A percentile compares a stretch with the other conserved stretches of the same genome.
These are phyloP conservation scores for Cucurbita maxima DNA, from an alignment of 306 rosid genomes.

Conservation along the genomic window DNA sequence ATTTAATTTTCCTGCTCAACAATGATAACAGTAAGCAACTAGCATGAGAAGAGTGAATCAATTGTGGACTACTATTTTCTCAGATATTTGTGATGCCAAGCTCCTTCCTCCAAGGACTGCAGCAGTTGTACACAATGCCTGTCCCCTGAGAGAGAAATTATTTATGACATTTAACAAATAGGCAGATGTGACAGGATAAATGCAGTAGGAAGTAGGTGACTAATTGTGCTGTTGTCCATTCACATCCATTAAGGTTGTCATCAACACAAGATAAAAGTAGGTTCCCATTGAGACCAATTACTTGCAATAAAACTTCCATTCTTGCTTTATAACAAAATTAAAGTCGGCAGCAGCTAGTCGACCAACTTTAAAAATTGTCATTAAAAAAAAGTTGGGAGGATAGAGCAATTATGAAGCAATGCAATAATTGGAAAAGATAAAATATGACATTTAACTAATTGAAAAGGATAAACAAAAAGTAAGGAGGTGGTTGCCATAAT, in stretches of 20 bases:
- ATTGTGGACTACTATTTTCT: slow-evolving; percentile 41
- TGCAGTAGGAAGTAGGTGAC: not conserved
- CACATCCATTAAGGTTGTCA: not conserved
- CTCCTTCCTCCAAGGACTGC: slow-evolving; percentile 89
- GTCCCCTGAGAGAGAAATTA: slow-evolving; percentile 41
- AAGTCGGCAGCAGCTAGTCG: not conserved
- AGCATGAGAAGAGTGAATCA: not conserved
- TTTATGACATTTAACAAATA: not conserved
- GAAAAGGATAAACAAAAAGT: no score
- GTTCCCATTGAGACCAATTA: not conserved
- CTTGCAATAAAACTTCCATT: not conserved
- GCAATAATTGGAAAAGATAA: not conserved
- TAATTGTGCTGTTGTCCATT: not conserved
- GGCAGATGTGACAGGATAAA: not conserved
- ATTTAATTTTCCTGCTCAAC: not conserved
- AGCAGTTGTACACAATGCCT: slow-evolving; percentile 78
- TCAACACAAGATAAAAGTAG: not conserved
- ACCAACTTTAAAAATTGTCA: not conserved
- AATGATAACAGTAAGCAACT: not conserved
- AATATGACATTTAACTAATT: no score
- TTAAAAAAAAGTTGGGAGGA: not conserved
- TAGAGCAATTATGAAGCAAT: not conserved
- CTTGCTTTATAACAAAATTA: not conserved
- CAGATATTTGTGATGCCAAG: slow-evolving; percentile 91
- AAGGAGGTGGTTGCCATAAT: not conserved